Conservation (phyloP, 192 early-diverging fungal species). For the Coemansia sp. region DNA sequence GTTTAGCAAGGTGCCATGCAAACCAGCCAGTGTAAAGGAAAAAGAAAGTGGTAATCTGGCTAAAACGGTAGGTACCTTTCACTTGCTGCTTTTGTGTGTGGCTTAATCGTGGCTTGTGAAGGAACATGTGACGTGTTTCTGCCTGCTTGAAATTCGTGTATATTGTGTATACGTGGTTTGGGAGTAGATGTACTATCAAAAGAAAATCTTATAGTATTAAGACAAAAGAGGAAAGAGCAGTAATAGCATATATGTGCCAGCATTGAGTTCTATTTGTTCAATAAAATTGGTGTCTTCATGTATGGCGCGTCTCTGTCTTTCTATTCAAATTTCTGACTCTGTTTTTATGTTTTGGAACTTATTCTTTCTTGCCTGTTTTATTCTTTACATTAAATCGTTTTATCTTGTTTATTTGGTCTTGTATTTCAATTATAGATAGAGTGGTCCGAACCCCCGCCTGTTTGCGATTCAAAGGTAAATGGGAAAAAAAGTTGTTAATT, state of each 20-base stretch:
- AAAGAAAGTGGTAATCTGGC: constrained; percentile 3
- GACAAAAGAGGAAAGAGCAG: neutral
- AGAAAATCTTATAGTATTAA: neutral
- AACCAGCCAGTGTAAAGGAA: neutral
- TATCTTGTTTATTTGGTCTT: neutral
- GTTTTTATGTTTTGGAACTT: neutral
- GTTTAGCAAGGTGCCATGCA: constrained; percentile 2
- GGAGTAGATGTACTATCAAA: constrained; percentile 5
- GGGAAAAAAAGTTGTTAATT: neutral
- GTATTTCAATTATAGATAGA: constrained; percentile 10
- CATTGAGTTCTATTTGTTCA: neutral
- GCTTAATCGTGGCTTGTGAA: neutral
- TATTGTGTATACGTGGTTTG: neutral
- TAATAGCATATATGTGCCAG: neutral
- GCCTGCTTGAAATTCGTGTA: neutral
- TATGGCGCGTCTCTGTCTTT: neutral
- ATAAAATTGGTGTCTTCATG: neutral
- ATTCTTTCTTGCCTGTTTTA: neutral
- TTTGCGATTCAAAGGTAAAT: constrained; percentile 22
- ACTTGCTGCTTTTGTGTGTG: neutral
- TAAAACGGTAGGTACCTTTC: neutral
- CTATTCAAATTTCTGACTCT: neutral
- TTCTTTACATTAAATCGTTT: neutral
- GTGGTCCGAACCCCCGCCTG: constrained; percentile 9
- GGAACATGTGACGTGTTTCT: constrained; percentile 5